Evolutionary conservation across 306 rosid species (phyloP).

Genomic region (Pueraria montana): DNA sequence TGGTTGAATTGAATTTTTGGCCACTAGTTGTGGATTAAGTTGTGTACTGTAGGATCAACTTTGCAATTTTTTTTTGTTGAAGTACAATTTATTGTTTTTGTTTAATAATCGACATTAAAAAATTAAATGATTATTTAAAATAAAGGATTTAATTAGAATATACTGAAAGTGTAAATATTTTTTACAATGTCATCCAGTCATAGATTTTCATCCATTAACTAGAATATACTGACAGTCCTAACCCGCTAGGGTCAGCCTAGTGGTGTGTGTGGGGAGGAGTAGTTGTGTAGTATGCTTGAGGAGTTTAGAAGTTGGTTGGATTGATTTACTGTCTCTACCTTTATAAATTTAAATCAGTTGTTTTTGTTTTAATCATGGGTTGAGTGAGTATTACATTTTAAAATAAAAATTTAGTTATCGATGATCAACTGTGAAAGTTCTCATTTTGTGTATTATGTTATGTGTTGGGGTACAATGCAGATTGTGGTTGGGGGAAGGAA

Average conservation of each 20-base stretch:
- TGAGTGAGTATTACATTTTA: too few species aligned
- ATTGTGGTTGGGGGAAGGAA: conserved; percentile 99
- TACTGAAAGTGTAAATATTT: neutral
- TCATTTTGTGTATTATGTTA: conserved; percentile 16
- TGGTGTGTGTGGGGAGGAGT: too few species aligned
- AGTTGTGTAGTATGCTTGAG: too few species aligned
- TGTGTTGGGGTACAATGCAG: conserved; percentile 60
- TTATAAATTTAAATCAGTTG: conserved; percentile 1
- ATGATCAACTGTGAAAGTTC: neutral
- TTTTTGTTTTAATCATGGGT: neutral
- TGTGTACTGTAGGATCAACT: neutral
- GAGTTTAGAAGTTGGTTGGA: neutral
- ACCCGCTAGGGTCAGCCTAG: too few species aligned
- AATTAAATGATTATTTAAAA: too few species aligned
- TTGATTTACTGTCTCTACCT: conserved; percentile 23
- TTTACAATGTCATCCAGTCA: neutral
- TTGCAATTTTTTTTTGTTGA: neutral
- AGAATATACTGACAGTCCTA: too few species aligned
- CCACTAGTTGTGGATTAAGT: neutral
- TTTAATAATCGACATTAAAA: neutral
- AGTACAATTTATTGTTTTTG: neutral
- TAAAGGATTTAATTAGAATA: too few species aligned
- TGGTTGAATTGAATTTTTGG: neutral
- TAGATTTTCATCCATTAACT: neutral
- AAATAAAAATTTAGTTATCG: neutral